A percentile compares a stretch with the other conserved stretches of the same genome.
Evolutionary conservation across 345 rosid species (phyloP).

Genomic region (Camelina laxa): DNA sequence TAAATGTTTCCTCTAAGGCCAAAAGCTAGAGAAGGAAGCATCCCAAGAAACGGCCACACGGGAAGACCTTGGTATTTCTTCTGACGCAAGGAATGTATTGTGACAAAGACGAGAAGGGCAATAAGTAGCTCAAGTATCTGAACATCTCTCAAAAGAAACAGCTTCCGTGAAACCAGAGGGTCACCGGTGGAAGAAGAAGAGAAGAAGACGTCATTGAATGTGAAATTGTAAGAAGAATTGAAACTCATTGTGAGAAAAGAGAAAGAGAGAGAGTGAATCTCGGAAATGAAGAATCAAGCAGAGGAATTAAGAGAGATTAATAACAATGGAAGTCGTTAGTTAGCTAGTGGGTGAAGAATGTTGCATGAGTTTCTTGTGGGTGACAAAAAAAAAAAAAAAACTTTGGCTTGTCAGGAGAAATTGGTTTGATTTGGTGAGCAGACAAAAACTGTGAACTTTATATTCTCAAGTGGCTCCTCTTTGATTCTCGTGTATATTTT

Average conservation of each 20-base stretch:
- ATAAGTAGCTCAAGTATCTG: slow-evolving; percentile 71
- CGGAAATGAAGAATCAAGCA: slow-evolving; percentile 36
- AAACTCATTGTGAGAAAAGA: slow-evolving; percentile 33
- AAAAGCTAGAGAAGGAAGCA: slow-evolving; percentile 75
- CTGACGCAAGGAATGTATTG: slow-evolving; percentile 64
- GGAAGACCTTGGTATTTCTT: slow-evolving; percentile 69
- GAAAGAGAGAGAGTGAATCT: slow-evolving; percentile 18
- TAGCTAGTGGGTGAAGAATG: slow-evolving; percentile 47
- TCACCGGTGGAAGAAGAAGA: slow-evolving; percentile 53
- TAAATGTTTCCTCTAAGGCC: slow-evolving; percentile 60
- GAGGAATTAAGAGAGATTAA: slow-evolving; percentile 42
- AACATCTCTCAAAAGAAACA: slow-evolving; percentile 52
- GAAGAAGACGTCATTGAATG: slow-evolving; percentile 57
- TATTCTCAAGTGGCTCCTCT: slow-evolving; percentile 25
- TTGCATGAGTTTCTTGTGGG: slow-evolving; percentile 44
- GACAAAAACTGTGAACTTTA: slow-evolving; percentile 50
- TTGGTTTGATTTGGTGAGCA: slow-evolving; percentile 91
- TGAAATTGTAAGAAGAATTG: slow-evolving; percentile 57
- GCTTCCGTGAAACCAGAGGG: slow-evolving; percentile 58
- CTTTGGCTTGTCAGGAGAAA: slow-evolving; percentile 39
- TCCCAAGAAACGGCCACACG: slow-evolving; percentile 86
- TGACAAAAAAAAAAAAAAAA: slow-evolving; percentile 18
- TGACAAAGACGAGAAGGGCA: slow-evolving; percentile 59
- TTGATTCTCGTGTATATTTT: slow-evolving; percentile 17
- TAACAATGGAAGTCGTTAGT: slow-evolving; percentile 32